Conservation (phyloP, 805 yeast species). For the Cephaloascus albidus region DNA sequence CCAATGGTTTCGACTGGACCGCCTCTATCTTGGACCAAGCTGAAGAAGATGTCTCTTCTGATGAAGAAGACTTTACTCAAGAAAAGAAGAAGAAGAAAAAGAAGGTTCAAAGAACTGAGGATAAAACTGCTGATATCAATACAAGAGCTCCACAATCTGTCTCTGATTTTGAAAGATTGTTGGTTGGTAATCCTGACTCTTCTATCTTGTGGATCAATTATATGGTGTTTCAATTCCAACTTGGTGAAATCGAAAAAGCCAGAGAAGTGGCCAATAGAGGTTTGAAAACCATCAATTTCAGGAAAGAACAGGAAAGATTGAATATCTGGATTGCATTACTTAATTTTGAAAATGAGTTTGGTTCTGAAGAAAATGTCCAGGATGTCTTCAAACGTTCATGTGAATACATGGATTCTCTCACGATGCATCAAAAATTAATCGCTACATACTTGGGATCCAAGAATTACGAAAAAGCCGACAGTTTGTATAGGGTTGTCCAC, state of each 20-base stretch:
- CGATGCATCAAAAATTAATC: conserved; percentile 72
- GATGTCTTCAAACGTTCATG: conserved; percentile 76
- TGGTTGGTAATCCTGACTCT: conserved; percentile 88
- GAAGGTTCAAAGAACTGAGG: conserved; percentile 42
- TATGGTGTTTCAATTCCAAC: conserved; percentile 94
- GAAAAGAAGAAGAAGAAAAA: conserved; percentile 34
- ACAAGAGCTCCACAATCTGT: conserved; percentile 88
- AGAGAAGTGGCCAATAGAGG: conserved; percentile 92
- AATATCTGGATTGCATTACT: conserved; percentile 94
- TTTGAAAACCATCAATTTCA: conserved; percentile 75
- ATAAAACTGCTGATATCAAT: conserved; percentile 75
- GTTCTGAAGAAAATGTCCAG: conserved; percentile 73
- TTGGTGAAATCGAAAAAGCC: conserved; percentile 91
- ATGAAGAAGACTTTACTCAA: conserved; percentile 46
- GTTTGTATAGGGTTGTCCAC: conserved; percentile 52
- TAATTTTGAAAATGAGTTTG: conserved; percentile 91
- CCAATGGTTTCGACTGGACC: conserved; percentile 94
- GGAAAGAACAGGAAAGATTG: conserved; percentile 88
- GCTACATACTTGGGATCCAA: conserved; percentile 70
- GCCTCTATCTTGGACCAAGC: conserved; percentile 82
- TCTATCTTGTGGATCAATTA: conserved; percentile 95
- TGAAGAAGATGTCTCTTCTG: conserved; percentile 41
- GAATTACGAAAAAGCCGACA: conserved; percentile 61
- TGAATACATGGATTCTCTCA: conserved; percentile 84
- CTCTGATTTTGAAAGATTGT: conserved; percentile 83